Conservation (phyloP, 805 yeast species). For the Wickerhamiella spandovensis region DNA sequence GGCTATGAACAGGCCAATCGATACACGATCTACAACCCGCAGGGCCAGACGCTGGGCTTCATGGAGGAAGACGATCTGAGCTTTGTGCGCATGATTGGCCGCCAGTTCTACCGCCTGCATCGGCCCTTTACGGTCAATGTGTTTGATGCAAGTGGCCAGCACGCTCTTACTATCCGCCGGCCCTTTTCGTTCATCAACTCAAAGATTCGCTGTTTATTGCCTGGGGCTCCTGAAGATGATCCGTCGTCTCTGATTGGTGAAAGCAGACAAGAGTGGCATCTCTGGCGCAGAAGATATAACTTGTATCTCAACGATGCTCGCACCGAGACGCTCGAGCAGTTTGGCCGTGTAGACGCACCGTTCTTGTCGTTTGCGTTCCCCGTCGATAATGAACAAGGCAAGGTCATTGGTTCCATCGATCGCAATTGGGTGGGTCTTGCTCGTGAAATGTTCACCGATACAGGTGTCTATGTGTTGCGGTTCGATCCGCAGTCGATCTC, state of each 20-base stretch:
- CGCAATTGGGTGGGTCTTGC: conserved; percentile 94
- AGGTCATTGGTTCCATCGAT: conserved; percentile 63
- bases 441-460: conserved; percentile 84
- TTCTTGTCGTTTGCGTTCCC: conserved; percentile 81
- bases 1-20: conserved; percentile 88
- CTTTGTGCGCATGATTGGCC: conserved; percentile 48
- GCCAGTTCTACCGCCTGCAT: conserved; percentile 75
- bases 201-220: conserved; percentile 60
- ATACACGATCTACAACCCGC: conserved; percentile 54
- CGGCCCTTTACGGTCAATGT: conserved; percentile 46
- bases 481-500: conserved; percentile 59
- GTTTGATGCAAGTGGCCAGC: conserved; percentile 24
- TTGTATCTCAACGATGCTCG: conserved; percentile 35
- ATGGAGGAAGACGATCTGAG: conserved; percentile 75
- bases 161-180: conserved; percentile 42
- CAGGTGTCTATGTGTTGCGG: conserved; percentile 79
- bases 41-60: conserved; percentile 65
- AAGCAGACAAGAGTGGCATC: conserved; percentile 84
- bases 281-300: conserved; percentile 83
- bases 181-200: conserved; percentile 85
- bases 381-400: conserved; percentile 42
- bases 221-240: conserved; percentile 26
- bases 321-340: conserved; percentile 49
- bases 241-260: conserved; percentile 54
- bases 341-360: conserved; percentile 78